phyloP scores from a whole-genome alignment of 768 basidiomycete genomes.

The Lenzites betulinus region DNA sequence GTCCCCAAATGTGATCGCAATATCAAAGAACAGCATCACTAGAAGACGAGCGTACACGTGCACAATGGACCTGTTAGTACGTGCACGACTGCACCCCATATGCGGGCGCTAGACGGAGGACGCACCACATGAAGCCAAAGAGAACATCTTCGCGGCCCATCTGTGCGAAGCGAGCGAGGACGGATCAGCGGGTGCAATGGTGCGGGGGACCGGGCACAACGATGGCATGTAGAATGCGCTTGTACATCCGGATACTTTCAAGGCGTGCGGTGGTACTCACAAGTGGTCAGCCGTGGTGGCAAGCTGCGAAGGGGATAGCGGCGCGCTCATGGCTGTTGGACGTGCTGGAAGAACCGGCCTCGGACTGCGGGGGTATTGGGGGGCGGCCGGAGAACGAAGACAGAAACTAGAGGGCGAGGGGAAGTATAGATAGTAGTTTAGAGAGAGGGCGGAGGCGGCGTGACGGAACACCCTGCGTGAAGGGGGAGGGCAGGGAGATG shows the following conservation, averaged over 20 bases:
- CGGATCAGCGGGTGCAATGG: conserved; percentile 2
- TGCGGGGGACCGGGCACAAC: neutral
- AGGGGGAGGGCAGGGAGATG: conserved; percentile 10
- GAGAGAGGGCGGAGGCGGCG: conserved; percentile 3
- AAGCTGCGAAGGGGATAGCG: conserved; percentile 10
- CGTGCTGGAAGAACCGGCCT: conserved; percentile 8
- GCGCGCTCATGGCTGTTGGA: conserved; percentile 15
- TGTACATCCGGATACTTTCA: neutral
- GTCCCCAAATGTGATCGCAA: conserved; percentile 24
- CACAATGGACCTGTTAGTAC: neutral
- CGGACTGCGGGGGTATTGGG: neutral
- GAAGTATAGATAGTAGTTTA: conserved; percentile 2
- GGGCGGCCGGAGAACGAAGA: neutral
- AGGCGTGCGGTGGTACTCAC: conserved; percentile 4
- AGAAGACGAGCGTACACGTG: neutral
- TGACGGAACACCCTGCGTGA: conserved; percentile 9
- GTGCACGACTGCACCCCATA: neutral
- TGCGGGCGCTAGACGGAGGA: neutral
- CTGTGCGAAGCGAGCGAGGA: conserved; percentile 5
- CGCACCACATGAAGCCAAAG: conserved; percentile 25
- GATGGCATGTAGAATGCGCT: neutral
- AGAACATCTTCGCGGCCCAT: conserved; percentile 25
- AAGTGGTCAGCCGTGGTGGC: conserved; percentile 19
- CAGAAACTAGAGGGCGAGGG: neutral
- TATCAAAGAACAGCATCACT: conserved; percentile 28